Conservation (phyloP, 495 filamentous ascomycete genomes). For the Penicillium dipodomyicola region DNA sequence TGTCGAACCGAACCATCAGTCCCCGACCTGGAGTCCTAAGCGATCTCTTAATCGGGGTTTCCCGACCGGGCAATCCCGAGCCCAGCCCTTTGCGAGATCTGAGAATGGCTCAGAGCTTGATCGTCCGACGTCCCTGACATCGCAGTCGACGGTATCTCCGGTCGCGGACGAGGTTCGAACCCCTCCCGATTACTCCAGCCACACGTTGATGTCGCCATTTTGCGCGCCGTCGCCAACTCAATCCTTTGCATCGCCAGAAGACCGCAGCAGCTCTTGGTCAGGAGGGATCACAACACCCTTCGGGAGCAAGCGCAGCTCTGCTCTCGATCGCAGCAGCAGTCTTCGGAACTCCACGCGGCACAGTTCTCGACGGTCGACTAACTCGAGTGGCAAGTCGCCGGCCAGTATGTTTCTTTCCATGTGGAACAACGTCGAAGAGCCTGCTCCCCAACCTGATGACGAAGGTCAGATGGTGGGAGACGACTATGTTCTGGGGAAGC, state of each 20-base stretch:
- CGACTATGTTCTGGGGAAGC: conserved; percentile 70
- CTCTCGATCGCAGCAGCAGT: conserved; percentile 41
- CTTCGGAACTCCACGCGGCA: conserved; percentile 39
- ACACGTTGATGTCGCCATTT: conserved; percentile 54
- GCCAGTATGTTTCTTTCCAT: conserved; percentile 59
- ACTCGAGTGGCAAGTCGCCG: conserved; percentile 51
- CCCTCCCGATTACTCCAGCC: conserved; percentile 46
- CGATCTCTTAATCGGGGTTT: conserved; percentile 25
- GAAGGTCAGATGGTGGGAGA: conserved; percentile 72
- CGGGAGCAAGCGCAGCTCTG: conserved; percentile 44
- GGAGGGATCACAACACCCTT: conserved; percentile 41
- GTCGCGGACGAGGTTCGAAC: conserved; percentile 51
- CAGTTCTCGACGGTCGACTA: conserved; percentile 45
- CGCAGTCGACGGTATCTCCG: conserved; percentile 56
- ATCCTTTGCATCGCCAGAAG: conserved; percentile 45
- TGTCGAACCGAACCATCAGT: conserved; percentile 14
- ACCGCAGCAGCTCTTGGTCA: conserved; percentile 48
- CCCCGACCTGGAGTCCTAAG: conserved; percentile 27
- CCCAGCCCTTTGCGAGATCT: conserved; percentile 21
- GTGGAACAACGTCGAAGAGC: conserved; percentile 49
- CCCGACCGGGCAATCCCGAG: conserved; percentile 31
- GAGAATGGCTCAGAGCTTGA: conserved; percentile 36
- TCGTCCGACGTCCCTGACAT: conserved; percentile 60
- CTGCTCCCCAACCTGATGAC: conserved; percentile 55
- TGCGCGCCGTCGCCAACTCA: conserved; percentile 46